phyloP scores from a whole-genome alignment of 257 asterid genomes.

The Nemophila menziesii region DNA sequence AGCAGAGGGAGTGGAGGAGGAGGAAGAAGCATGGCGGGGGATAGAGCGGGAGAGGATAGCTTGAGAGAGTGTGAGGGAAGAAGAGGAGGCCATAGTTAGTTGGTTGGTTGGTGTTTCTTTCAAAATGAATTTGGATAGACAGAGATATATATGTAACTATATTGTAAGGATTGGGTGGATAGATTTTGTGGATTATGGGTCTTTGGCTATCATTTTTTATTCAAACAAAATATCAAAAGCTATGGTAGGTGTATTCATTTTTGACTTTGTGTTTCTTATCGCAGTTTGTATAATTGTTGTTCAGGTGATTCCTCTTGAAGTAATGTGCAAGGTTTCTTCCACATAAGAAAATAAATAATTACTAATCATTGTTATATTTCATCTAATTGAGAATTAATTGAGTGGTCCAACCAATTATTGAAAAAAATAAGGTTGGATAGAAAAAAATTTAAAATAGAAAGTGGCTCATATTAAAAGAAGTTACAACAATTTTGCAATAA shows the following conservation, averaged over 20 bases:
- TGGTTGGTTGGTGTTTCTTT: neutral
- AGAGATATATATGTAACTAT: slow-evolving; percentile 18
- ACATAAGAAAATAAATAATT: too few species aligned
- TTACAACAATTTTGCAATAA: too few species aligned
- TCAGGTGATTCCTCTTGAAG: too few species aligned
- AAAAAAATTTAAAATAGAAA: too few species aligned
- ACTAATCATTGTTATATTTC: too few species aligned
- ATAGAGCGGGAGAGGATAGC: slow-evolving; percentile 65
- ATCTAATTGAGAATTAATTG: too few species aligned
- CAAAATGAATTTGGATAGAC: slow-evolving; percentile 10
- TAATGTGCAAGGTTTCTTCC: too few species aligned
- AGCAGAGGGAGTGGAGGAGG: slow-evolving; percentile 10
- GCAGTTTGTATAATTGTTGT: too few species aligned
- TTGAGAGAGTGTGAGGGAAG: slow-evolving; percentile 83
- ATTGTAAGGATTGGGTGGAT: slow-evolving; percentile 5
- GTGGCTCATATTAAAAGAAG: too few species aligned
- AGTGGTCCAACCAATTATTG: too few species aligned
- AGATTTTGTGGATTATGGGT: neutral
- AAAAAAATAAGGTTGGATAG: too few species aligned
- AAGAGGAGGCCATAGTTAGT: slow-evolving; percentile 72
- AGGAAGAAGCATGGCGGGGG: slow-evolving; percentile 27
- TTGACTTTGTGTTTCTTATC: neutral
- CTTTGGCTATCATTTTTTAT: neutral
- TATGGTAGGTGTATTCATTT: neutral
- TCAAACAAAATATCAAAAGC: too few species aligned